phyloP scores from a whole-genome alignment of 163 green algal genomes.

The Coccomyxa subellipsoidea region DNA sequence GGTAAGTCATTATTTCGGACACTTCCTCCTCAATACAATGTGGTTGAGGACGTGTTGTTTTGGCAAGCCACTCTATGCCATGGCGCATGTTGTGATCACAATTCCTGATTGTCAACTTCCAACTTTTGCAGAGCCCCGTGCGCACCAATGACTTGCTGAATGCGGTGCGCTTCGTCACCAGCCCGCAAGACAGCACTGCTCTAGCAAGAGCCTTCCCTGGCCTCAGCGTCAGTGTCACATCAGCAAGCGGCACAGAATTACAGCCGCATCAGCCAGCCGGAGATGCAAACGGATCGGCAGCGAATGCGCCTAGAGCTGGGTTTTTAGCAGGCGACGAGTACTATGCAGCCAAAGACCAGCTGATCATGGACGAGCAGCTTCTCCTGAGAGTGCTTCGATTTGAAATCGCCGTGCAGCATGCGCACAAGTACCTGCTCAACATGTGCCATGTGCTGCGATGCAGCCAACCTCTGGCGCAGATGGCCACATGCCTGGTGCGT shows the following conservation, averaged over 20 bases:
- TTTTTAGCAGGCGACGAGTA: slow-evolving; percentile 29
- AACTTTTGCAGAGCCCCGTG: slow-evolving; percentile 23
- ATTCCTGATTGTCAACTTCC: too few species aligned
- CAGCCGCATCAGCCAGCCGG: background rate
- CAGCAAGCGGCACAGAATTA: background rate
- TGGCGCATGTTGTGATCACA: too few species aligned
- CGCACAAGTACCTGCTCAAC: slow-evolving; percentile 31
- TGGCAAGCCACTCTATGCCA: too few species aligned
- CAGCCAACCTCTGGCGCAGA: background rate
- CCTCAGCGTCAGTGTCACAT: background rate
- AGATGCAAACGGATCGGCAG: background rate
- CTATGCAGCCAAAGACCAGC: slow-evolving; percentile 25
- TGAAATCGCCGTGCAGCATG: slow-evolving; percentile 22
- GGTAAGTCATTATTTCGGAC: slow-evolving; percentile 12
- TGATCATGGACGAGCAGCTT: slow-evolving; percentile 37
- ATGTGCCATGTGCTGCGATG: slow-evolving; percentile 16
- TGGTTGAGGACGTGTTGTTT: too few species aligned
- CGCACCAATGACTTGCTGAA: slow-evolving; percentile 42
- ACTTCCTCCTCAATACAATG: background rate
- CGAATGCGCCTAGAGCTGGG: background rate
- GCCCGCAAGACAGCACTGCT: background rate
- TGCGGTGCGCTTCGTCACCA: background rate
- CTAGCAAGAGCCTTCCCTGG: background rate
- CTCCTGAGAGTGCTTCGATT: slow-evolving; percentile 34
- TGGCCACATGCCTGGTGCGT: slow-evolving; percentile 25